A percentile compares a stretch with the other conserved stretches of the same genome.
phyloP scores from a whole-genome alignment of 106 monocot species.

The Ottelia alismoides region DNA sequence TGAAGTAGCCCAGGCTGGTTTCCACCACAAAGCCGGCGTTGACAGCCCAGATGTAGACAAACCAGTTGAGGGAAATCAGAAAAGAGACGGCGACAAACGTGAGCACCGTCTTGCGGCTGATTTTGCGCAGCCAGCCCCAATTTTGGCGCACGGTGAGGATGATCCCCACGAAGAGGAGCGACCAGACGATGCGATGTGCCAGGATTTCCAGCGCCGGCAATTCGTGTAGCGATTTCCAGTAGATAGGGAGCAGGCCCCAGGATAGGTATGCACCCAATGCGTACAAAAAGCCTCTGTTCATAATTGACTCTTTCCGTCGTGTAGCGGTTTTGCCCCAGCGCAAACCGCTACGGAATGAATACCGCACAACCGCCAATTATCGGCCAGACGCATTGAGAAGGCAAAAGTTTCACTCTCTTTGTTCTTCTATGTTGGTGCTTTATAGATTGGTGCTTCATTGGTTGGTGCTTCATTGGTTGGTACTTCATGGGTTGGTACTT shows the following conservation, averaged over 20 bases:
- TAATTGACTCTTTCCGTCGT: too few relatives aligned
- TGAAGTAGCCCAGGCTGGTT: neutral
- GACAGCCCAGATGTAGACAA: neutral
- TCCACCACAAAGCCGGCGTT: neutral
- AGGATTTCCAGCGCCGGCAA: neutral
- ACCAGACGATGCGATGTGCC: neutral
- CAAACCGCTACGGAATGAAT: too few relatives aligned
- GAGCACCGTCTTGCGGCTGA: too few relatives aligned
- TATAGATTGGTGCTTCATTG: too few relatives aligned
- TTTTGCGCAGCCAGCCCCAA: too few relatives aligned
- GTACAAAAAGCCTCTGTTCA: neutral
- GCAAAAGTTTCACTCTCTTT: too few relatives aligned
- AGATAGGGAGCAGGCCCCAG: neutral
- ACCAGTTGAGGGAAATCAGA: neutral
- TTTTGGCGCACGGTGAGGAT: neutral
- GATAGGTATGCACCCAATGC: neutral
- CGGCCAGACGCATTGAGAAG: too few relatives aligned
- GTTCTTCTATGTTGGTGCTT: too few relatives aligned
- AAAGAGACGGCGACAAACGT: neutral
- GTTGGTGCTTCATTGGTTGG: too few relatives aligned
- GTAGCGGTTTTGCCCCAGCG: too few relatives aligned
- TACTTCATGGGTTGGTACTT: too few relatives aligned
- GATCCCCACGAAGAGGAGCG: neutral
- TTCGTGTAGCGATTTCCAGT: neutral
- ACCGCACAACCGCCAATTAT: too few relatives aligned